Conservation (phyloP, 495 filamentous ascomycete species). For the Aspergillus avenaceus region DNA sequence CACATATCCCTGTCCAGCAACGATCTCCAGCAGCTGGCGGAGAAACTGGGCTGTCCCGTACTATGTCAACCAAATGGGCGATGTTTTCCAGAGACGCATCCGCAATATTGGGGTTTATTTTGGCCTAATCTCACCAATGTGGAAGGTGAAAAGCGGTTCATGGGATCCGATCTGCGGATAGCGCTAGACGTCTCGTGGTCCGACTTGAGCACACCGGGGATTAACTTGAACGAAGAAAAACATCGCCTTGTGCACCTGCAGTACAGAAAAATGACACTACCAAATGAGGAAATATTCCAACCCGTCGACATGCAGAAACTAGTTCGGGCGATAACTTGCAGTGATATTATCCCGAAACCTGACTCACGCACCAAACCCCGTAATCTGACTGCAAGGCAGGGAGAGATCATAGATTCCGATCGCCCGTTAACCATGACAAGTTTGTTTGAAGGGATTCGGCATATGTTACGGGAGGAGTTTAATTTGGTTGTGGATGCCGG, state of each 20-base stretch:
- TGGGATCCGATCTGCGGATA: constrained; percentile 12
- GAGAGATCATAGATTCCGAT: neutral
- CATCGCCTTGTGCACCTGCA: constrained; percentile 7
- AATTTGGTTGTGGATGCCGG: constrained; percentile 8
- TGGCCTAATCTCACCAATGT: constrained; percentile 2
- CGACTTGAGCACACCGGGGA: constrained; percentile 2
- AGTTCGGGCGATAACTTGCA: neutral
- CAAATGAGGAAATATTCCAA: neutral
- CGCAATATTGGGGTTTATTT: constrained; percentile 10
- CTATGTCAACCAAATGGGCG: constrained; percentile 14
- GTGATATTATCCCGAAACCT: neutral
- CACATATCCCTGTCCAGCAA: neutral
- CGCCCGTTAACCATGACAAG: neutral
- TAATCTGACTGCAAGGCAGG: neutral
- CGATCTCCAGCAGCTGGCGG: constrained; percentile 1
- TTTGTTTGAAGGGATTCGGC: neutral
- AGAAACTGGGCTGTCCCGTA: constrained; percentile 12
- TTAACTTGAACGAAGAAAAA: constrained; percentile 1
- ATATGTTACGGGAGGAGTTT: neutral
- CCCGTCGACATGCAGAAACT: neutral
- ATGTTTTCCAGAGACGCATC: constrained; percentile 9
- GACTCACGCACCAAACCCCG: neutral
- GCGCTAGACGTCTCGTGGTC: constrained; percentile 8
- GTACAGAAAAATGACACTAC: neutral
- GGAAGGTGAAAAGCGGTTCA: constrained; percentile 1